phyloP scores from a whole-genome alignment of 2,329 filamentous ascomycete species.

The Sarocladium oryzae region DNA sequence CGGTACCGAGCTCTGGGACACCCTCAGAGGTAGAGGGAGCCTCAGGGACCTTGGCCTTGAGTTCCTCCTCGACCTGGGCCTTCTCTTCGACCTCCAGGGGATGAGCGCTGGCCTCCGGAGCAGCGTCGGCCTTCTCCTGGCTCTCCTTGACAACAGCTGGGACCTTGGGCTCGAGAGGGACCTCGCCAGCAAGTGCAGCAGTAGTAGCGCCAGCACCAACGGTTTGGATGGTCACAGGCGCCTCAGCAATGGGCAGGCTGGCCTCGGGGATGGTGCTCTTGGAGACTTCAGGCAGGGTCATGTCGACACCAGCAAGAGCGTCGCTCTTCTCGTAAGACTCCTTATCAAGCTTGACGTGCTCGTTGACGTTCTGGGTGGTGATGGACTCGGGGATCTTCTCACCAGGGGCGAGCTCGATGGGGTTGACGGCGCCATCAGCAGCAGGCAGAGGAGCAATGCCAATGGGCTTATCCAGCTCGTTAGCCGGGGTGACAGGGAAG shows the following conservation, averaged over 20 bases:
- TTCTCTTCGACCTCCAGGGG: constrained; percentile 64
- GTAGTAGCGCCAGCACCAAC: constrained; percentile 56
- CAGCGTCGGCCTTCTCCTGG: constrained; percentile 57
- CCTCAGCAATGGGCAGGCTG: constrained; percentile 58
- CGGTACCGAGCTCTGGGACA: constrained; percentile 43
- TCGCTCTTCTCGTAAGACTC: constrained; percentile 81
- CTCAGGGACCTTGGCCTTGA: constrained; percentile 59
- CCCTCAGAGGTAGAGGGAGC: constrained; percentile 52
- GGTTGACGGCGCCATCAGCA: constrained; percentile 63
- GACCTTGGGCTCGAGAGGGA: constrained; percentile 54
- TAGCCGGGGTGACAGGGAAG: constrained; percentile 61
- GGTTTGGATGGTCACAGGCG: constrained; percentile 44
- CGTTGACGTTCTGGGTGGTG: constrained; percentile 61
- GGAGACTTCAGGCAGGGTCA: constrained; percentile 35
- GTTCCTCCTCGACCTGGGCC: constrained; percentile 62
- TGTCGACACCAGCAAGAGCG: constrained; percentile 46
- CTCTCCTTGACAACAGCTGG: constrained; percentile 61
- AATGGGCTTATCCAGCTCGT: constrained; percentile 46
- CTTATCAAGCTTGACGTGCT: constrained; percentile 70
- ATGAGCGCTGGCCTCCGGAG: constrained; percentile 63
- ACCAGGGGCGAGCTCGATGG: constrained; percentile 70
- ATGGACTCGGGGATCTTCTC: constrained; percentile 71
- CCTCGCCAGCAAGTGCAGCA: constrained; percentile 58
- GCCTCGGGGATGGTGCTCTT: constrained; percentile 74
- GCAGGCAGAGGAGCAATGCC: constrained; percentile 57